phyloP scores from a whole-genome alignment of 129 eudicot species.

The Kitagawia praeruptora region DNA sequence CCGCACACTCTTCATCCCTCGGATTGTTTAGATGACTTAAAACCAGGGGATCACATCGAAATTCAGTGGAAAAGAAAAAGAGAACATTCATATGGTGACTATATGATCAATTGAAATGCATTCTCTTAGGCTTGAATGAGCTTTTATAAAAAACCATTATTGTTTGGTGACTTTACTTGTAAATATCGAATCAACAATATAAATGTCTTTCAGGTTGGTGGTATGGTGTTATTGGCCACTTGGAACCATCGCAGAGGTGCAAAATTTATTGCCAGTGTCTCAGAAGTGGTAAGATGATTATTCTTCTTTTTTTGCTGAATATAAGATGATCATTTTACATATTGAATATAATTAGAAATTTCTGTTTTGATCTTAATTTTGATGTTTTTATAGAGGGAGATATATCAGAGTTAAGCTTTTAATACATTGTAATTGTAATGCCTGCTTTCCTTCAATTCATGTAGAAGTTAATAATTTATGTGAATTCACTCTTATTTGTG shows the following conservation, averaged over 20 bases:
- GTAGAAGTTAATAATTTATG: background rate
- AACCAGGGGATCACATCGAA: slow-evolving; percentile 79
- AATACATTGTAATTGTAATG: too few relatives aligned
- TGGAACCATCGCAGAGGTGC: slow-evolving; percentile 58
- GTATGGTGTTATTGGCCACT: slow-evolving; percentile 95
- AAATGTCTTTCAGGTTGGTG: slow-evolving; percentile 75
- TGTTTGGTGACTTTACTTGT: background rate
- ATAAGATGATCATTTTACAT: background rate
- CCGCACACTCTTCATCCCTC: slow-evolving; percentile 54
- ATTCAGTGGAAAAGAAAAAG: slow-evolving; percentile 78
- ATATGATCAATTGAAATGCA: background rate
- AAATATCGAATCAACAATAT: background rate
- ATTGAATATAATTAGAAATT: background rate
- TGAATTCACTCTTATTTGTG: background rate
- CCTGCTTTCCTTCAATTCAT: too few relatives aligned
- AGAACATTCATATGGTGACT: slow-evolving; percentile 60
- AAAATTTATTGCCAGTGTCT: slow-evolving; percentile 67
- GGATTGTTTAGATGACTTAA: slow-evolving; percentile 52
- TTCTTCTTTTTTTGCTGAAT: background rate
- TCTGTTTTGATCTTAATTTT: background rate
- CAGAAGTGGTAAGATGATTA: slow-evolving; percentile 42
- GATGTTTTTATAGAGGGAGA: background rate
- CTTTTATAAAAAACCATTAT: too few relatives aligned
- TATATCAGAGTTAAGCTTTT: background rate
- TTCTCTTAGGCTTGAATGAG: background rate